phyloP scores from a whole-genome alignment of 1,284 basidiomycete genomes.

The Melampsora americana region DNA sequence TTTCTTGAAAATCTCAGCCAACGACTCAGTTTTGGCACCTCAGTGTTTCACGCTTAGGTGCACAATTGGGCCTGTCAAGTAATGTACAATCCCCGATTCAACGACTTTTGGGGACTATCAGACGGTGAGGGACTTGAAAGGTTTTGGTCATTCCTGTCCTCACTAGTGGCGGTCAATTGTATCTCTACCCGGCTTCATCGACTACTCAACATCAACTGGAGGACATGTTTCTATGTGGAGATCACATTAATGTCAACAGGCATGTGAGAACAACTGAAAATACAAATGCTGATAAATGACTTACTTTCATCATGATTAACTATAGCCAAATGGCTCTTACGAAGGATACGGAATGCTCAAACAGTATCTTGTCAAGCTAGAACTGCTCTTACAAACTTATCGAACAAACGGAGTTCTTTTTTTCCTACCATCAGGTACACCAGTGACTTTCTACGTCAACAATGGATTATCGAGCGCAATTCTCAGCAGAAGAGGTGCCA shows the following conservation, averaged over 20 bases:
- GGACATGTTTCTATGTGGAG: neutral
- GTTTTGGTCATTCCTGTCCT: too few relatives aligned
- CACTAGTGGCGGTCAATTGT: too few relatives aligned
- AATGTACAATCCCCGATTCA: constrained; percentile 8
- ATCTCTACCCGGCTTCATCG: too few relatives aligned
- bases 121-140: too few relatives aligned
- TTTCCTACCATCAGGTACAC: too few relatives aligned
- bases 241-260: neutral
- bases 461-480: neutral
- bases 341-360: neutral
- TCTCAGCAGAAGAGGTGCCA: neutral
- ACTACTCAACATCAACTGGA: too few relatives aligned
- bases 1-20: neutral
- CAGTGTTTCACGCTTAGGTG: constrained; percentile 7
- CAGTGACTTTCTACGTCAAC: too few relatives aligned
- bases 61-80: constrained; percentile 7
- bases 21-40: neutral
- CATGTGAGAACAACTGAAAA: neutral
- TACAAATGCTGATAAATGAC: too few relatives aligned
- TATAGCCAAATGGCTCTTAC: neutral
- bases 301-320: neutral
- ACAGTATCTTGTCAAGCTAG: neutral
- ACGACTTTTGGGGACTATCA: neutral
- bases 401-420: neutral
- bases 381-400: neutral